These are phyloP conservation scores for Neurospora hispaniola DNA, from an alignment of 495 filamentous ascomycete species.

Conservation along the genomic window DNA sequence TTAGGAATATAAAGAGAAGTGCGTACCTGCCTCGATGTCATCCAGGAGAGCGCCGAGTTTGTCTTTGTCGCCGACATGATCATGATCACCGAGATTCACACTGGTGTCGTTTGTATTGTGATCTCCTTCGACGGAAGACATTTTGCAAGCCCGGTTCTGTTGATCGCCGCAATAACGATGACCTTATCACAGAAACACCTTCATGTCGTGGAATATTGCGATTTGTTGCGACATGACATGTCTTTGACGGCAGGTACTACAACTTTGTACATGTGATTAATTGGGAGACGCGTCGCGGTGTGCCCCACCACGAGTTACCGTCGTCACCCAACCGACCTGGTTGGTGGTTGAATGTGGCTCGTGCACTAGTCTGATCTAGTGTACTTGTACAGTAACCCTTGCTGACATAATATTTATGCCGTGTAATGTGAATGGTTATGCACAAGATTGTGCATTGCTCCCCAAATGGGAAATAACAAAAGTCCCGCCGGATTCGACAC, in stretches of 20 bases:
- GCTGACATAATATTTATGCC: not conserved
- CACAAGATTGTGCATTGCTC: not conserved
- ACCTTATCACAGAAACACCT: not conserved
- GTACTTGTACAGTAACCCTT: not conserved
- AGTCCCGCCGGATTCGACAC: not conserved
- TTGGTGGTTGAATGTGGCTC: not conserved
- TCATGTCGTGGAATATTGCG: not conserved
- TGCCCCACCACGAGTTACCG: not conserved
- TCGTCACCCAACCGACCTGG: not conserved
- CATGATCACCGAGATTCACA: not conserved
- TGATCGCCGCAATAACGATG: not conserved
- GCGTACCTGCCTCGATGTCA: slow-evolving; percentile 20
- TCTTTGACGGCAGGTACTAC: not conserved
- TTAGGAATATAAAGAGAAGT: not conserved
- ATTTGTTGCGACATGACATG: not conserved
- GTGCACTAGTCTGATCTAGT: not conserved
- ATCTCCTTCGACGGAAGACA: not conserved
- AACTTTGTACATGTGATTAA: not conserved
- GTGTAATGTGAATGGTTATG: not conserved
- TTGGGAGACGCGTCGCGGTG: not conserved
- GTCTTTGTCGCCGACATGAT: not conserved
- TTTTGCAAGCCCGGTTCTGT: not conserved
- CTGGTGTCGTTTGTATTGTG: not conserved
- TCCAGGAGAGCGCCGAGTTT: slow-evolving; percentile 15
- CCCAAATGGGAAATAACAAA: not conserved